Evolutionary conservation across 441 rosid species (phyloP), one percentile per base, ranked within the genome.

Genomic region (Gossypium lobatum): DNA sequence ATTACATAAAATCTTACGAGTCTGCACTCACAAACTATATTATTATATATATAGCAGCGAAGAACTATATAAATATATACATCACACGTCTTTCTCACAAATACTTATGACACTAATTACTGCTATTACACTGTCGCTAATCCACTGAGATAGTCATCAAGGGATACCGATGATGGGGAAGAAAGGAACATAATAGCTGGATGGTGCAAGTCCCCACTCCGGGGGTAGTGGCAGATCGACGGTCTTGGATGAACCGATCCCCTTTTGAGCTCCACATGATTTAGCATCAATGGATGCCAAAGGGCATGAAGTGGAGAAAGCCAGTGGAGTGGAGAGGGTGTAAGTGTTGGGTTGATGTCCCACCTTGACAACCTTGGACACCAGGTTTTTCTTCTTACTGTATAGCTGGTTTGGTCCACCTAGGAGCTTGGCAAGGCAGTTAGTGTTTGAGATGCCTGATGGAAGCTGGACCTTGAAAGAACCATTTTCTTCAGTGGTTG

Each of bases 111-210:
- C 25, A 18, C 14, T 66, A 14, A 23, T 7, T 9, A 64, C 14
- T 48, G 9, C 58, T 53, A 46, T 46, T n/a, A 53, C 61, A 69
- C 5, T 13, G 7, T 11, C 39, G 6, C 39, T 34, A 34, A 34
- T 14, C 10, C 31, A 11, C 42, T 10, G 55, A 50, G 45, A 7
- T 26, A 65, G 6, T 80, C 75, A 14, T 82, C 76, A 93, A 72
- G 98, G 98, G 64, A 93, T 84, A 53, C 98, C 97, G 20, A 92
- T 89, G 67, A 93, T 92, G 59, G 98, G 98, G 73, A 92, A 5
- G 84, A 90, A 87, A 48, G 97, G 96, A 63, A 84, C 0, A 28
- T 93, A 93, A 58, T 82, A 90, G 81, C 98, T 93, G 2, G 96
- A 79, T 11, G 97, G 98, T 31, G 98, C 92, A 9, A 93, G 77